These are phyloP conservation scores for Condylostoma magnum DNA, from an alignment of 169 alveolate genomes.

Conservation along the genomic window DNA sequence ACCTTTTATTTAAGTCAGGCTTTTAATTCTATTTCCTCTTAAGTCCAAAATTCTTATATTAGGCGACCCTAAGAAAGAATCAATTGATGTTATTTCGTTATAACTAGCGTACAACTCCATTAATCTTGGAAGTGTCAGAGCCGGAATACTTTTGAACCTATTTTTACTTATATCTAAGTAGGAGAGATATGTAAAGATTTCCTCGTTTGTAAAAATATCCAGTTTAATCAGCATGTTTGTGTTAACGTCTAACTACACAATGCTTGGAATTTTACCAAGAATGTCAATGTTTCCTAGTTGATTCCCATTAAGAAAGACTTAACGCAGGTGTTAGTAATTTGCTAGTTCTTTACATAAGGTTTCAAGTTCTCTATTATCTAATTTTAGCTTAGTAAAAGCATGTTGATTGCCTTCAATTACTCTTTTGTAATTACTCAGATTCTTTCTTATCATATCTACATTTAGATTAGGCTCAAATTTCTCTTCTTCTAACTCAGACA, in stretches of 20 bases:
- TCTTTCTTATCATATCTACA: not conserved
- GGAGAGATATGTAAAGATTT: conserved; percentile 37
- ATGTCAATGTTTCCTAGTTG: conserved; percentile 37
- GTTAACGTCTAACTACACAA: conserved; percentile 31
- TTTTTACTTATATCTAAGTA: conserved; percentile 40
- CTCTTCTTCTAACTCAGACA: conserved; percentile 28
- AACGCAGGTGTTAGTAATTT: conserved; percentile 43
- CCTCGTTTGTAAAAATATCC: conserved; percentile 38
- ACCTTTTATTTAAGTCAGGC: conserved; percentile 33
- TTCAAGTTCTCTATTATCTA: conserved; percentile 64
- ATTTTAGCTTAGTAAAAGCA: conserved; percentile 54
- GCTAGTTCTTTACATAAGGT: conserved; percentile 51
- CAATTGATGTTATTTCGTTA: conserved; percentile 44
- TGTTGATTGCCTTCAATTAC: conserved; percentile 53
- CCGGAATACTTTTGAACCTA: conserved; percentile 37
- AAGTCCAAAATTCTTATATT: conserved; percentile 39
- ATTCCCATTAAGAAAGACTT: conserved; percentile 34
- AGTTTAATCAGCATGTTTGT: conserved; percentile 39
- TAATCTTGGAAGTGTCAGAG: conserved; percentile 40
- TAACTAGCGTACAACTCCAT: conserved; percentile 36
- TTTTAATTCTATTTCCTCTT: conserved; percentile 46
- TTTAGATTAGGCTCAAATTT: not conserved
- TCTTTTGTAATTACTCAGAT: not conserved
- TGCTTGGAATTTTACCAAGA: conserved; percentile 23
- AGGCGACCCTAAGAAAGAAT: conserved; percentile 50